phyloP scores from a whole-genome alignment of 164 flowering plant species.

The Liquidambar formosana region DNA sequence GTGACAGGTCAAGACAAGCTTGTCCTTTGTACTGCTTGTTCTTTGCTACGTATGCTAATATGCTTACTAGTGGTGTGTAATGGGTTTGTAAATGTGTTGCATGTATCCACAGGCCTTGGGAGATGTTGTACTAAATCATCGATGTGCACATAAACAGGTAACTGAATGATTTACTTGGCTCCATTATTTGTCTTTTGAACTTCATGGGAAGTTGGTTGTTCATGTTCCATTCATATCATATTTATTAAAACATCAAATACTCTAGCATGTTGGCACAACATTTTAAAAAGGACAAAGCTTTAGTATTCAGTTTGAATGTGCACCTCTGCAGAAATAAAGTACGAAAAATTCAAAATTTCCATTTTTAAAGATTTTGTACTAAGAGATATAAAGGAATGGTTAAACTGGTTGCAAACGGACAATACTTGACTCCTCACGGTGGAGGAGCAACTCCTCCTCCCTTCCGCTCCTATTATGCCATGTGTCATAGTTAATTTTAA shows the following conservation, averaged over 20 bases:
- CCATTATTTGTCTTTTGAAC: not conserved
- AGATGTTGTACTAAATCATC: slow-evolving; percentile 66
- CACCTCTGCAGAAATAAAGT: not conserved
- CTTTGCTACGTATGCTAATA: not conserved
- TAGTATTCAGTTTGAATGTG: not conserved
- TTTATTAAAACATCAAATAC: not conserved
- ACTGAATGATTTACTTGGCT: not conserved
- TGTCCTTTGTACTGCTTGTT: not conserved
- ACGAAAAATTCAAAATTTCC: not conserved
- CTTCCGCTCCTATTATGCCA: too few relatives aligned
- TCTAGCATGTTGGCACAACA: not conserved
- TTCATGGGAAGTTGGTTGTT: not conserved
- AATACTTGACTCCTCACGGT: too few relatives aligned
- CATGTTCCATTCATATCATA: not conserved
- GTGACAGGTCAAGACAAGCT: not conserved
- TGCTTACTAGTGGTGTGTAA: not conserved
- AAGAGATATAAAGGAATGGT: slow-evolving; percentile 54
- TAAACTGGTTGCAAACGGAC: too few relatives aligned
- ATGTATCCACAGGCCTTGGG: slow-evolving; percentile 45
- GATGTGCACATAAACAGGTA: slow-evolving; percentile 71
- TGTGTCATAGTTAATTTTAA: too few relatives aligned
- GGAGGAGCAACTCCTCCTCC: too few relatives aligned
- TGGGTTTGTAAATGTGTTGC: too few relatives aligned
- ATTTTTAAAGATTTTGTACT: slow-evolving; percentile 45
- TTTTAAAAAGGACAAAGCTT: not conserved